Percentiles rank a stretch among this genome's conserved stretches.
Evolutionary conservation across 495 filamentous ascomycete species (phyloP).

Genomic region (Hyaloscypha variabilis): DNA sequence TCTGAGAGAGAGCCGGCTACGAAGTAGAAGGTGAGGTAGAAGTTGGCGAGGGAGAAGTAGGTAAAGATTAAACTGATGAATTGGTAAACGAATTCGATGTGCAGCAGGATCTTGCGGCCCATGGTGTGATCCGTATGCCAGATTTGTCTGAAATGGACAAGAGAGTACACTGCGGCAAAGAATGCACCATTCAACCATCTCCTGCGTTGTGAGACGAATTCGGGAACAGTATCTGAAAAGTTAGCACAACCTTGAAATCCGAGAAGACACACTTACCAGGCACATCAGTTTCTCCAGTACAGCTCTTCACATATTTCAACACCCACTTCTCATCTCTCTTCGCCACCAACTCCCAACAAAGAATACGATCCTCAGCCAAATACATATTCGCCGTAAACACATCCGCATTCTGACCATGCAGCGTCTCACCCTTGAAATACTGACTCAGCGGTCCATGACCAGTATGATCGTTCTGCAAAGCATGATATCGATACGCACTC

Average conservation of each 20-base stretch:
- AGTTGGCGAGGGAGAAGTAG: slow-evolving; percentile 97
- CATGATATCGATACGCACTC: slow-evolving; percentile 94
- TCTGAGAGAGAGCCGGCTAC: slow-evolving; percentile 93
- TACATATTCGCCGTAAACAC: slow-evolving; percentile 99
- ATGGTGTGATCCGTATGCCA: slow-evolving; percentile 94
- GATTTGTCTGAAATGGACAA: slow-evolving; percentile 91
- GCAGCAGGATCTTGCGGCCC: slow-evolving; percentile 84
- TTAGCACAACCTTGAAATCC: slow-evolving; percentile 22
- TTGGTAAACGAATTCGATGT: slow-evolving; percentile 97
- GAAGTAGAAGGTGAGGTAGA: slow-evolving; percentile 99
- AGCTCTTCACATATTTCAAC: slow-evolving; percentile 94
- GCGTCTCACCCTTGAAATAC: slow-evolving; percentile 98
- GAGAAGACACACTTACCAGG: slow-evolving; percentile 67
- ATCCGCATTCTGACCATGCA: slow-evolving; percentile 96
- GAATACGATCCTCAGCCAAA: slow-evolving; percentile 95
- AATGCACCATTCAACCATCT: slow-evolving; percentile 99
- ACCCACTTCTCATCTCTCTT: slow-evolving; percentile 96
- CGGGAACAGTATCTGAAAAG: slow-evolving; percentile 69
- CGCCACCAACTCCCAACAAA: slow-evolving; percentile 98
- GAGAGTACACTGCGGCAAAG: slow-evolving; percentile 97
- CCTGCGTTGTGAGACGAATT: slow-evolving; percentile 94
- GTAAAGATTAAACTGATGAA: slow-evolving; percentile 90
- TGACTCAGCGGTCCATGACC: slow-evolving; percentile 95
- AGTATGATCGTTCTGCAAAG: slow-evolving; percentile 93
- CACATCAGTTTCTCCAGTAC: slow-evolving; percentile 96